Percentiles rank a stretch among this genome's conserved stretches.
These are phyloP conservation scores for Cryphonectria parasitica DNA, from an alignment of 2,329 filamentous ascomycete genomes.

Conservation along the genomic window DNA sequence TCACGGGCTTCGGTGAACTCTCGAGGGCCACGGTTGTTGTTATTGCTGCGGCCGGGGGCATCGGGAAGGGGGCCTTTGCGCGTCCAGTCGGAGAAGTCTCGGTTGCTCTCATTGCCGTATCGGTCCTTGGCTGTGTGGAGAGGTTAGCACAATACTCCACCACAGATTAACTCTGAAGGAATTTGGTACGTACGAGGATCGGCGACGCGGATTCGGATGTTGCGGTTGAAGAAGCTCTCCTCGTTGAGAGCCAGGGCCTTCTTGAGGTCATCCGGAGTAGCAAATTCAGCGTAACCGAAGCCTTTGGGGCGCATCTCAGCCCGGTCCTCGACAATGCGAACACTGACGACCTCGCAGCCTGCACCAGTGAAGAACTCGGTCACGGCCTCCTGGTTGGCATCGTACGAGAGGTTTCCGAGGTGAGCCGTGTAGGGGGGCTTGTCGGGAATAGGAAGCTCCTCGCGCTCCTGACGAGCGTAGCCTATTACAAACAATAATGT, in stretches of 20 bases:
- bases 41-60: slow-evolving; percentile 46
- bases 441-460: slow-evolving; percentile 82
- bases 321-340: slow-evolving; percentile 96
- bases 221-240: slow-evolving; percentile 81
- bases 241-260: slow-evolving; percentile 85
- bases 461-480: slow-evolving; percentile 61
- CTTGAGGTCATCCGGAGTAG: slow-evolving; percentile 84
- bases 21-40: slow-evolving; percentile 47
- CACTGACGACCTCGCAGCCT: slow-evolving; percentile 83
- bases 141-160: slow-evolving; percentile 41
- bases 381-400: slow-evolving; percentile 82
- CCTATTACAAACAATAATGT: slow-evolving; percentile 43
- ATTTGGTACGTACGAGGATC: slow-evolving; percentile 82
- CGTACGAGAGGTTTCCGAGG: slow-evolving; percentile 94
- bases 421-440: slow-evolving; percentile 96
- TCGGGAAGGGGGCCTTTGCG: slow-evolving; percentile 75
- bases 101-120: slow-evolving; percentile 65
- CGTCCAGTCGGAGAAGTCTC: slow-evolving; percentile 88
- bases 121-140: slow-evolving; percentile 76
- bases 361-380: slow-evolving; percentile 73
- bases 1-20: slow-evolving; percentile 69
- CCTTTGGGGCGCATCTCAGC: slow-evolving; percentile 93
- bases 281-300: slow-evolving; percentile 97
- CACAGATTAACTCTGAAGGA: background rate
- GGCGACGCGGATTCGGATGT: slow-evolving; percentile 91